Evolutionary conservation across 1,139 yeast genomes (phyloP).

Genomic region (Hanseniaspora sp.): DNA sequence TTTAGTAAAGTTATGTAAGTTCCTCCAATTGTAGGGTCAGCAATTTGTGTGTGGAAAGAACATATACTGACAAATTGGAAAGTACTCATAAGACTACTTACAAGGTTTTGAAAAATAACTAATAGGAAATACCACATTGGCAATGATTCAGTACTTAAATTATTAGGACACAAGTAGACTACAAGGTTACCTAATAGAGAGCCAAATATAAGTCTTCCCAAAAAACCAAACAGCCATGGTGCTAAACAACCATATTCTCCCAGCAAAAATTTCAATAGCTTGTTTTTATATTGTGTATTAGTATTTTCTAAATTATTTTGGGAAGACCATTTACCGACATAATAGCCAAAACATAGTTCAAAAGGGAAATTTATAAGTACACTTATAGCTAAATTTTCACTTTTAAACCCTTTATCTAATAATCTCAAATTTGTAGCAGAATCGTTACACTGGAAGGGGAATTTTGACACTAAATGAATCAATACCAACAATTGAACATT

Average conservation of each 20-base stretch:
- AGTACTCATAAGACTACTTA: conserved; percentile 87
- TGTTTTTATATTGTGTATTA: conserved; percentile 3
- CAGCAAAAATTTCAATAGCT: conserved; percentile 24
- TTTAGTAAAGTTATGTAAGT: conserved; percentile 95
- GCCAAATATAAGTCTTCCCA: conserved; percentile 62
- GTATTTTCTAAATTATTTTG: conserved; percentile 25
- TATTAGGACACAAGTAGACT: conserved; percentile 41
- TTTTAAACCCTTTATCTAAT: conserved; percentile 83
- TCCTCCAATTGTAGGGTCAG: conserved; percentile 93
- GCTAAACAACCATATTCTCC: conserved; percentile 40
- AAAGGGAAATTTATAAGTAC: conserved; percentile 93
- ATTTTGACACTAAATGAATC: conserved; percentile 67
- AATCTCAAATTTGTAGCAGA: conserved; percentile 88
- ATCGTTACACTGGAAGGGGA: conserved; percentile 93
- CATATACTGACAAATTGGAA: conserved; percentile 89
- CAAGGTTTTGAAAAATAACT: conserved; percentile 68
- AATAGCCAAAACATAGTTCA: conserved; percentile 87
- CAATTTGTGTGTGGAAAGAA: conserved; percentile 89
- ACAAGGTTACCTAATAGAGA: conserved; percentile 67
- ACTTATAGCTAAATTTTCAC: conserved; percentile 86
- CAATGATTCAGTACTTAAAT: conserved; percentile 28
- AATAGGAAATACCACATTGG: conserved; percentile 44
- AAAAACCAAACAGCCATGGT: conserved; percentile 84
- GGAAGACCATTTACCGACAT: conserved; percentile 89
- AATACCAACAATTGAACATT: conserved; percentile 65